Percentiles rank a stretch among this genome's conserved stretches.
These are phyloP conservation scores for Fusarium sp. DNA, from an alignment of 2,329 filamentous ascomycete genomes.

Conservation along the genomic window DNA sequence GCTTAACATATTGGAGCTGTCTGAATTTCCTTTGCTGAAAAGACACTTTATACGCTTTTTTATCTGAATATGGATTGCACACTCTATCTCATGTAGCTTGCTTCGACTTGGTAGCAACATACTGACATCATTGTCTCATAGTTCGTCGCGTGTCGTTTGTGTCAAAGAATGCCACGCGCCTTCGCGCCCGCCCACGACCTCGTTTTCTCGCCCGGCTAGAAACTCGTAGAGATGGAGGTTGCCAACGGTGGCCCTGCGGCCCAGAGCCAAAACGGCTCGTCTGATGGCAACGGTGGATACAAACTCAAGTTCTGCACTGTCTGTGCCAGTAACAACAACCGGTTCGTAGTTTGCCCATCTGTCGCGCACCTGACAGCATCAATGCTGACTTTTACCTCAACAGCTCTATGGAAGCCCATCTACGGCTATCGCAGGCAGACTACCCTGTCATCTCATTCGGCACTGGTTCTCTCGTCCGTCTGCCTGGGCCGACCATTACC, in stretches of 20 bases:
- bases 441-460: conserved; percentile 99
- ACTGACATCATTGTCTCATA: conserved; percentile 33
- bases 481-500: conserved; percentile 90
- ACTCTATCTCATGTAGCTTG: conserved; percentile 2
- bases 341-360: conserved; percentile 67
- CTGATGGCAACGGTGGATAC: conserved; percentile 72
- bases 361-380: not conserved
- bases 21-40: conserved; percentile 76
- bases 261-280: conserved; percentile 59
- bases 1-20: conserved; percentile 82
- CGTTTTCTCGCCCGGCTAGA: conserved; percentile 39
- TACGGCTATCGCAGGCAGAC: conserved; percentile 85
- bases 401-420: conserved; percentile 91
- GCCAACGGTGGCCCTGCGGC: conserved; percentile 57
- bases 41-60: conserved; percentile 71
- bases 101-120: not conserved
- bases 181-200: conserved; percentile 25
- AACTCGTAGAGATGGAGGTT: conserved; percentile 57
- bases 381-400: conserved; percentile 13
- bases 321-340: conserved; percentile 98
- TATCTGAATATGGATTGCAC: conserved; percentile 53
- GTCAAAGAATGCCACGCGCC: conserved; percentile 46
- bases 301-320: conserved; percentile 98
- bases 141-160: conserved; percentile 12
- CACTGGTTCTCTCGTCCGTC: conserved; percentile 92